A percentile compares a stretch with the other conserved stretches of the same genome.
phyloP scores from a whole-genome alignment of 1,139 yeast species.

The Kodamaea sp. region DNA sequence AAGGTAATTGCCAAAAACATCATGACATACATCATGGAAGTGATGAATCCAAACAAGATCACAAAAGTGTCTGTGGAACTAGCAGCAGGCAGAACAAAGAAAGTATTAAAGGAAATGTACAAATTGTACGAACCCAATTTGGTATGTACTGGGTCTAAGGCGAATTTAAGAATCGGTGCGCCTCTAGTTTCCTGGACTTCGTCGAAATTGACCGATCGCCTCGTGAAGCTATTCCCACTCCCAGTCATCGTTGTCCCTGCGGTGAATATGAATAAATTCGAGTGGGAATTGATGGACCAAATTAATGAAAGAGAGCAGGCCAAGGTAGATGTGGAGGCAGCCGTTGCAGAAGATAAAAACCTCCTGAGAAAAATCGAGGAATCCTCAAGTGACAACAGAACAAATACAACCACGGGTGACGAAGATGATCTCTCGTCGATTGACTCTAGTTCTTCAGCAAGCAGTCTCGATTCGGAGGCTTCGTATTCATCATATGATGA shows the following conservation, averaged over 20 bases:
- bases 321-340: conserved; percentile 6
- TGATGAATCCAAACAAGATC: conserved; percentile 49
- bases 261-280: conserved; percentile 58
- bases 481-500: conserved; percentile 46
- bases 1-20: conserved; percentile 41
- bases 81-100: conserved; percentile 59
- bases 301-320: conserved; percentile 17
- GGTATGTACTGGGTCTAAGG: conserved; percentile 63
- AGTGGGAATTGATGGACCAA: conserved; percentile 29
- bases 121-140: conserved; percentile 64
- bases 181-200: conserved; percentile 65
- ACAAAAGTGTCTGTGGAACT: conserved; percentile 64
- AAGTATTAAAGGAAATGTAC: conserved; percentile 60
- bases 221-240: conserved; percentile 64
- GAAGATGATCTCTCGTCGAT: conserved; percentile 21
- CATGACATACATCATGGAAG: conserved; percentile 47
- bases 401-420: too few species aligned
- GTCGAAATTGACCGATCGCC: conserved; percentile 59
- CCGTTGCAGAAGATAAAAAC: conserved; percentile 2
- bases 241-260: conserved; percentile 74
- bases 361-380: background rate
- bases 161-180: conserved; percentile 41
- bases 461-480: conserved; percentile 24
- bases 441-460: conserved; percentile 21
- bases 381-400: background rate